These are phyloP conservation scores for Cymodocea nodosa DNA, from an alignment of 116 monocot genomes.

Conservation along the genomic window DNA sequence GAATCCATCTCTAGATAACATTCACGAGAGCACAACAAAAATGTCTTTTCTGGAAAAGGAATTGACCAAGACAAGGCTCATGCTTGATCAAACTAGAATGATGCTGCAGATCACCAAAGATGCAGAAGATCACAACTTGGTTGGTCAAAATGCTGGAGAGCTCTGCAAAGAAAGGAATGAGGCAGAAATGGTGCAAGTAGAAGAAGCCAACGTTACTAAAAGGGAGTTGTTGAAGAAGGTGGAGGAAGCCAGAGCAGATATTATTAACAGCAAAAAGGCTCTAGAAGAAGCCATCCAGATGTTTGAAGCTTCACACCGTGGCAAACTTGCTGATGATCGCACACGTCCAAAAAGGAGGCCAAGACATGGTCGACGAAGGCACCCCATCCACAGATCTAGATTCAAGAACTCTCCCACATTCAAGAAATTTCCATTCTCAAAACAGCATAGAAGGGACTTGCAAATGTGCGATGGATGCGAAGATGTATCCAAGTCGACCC, in stretches of 20 bases:
- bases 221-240: conserved; percentile 30
- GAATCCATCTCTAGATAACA: background rate
- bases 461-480: conserved; percentile 1
- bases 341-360: conserved; percentile 48
- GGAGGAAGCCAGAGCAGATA: conserved; percentile 47
- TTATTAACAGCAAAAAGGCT: conserved; percentile 31
- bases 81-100: conserved; percentile 29
- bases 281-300: conserved; percentile 48
- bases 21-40: conserved; percentile 14
- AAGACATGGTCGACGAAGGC: conserved; percentile 36
- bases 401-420: conserved; percentile 21
- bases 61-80: conserved; percentile 11
- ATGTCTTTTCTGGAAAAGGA: conserved; percentile 48
- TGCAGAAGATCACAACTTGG: conserved; percentile 6
- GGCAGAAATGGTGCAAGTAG: conserved; percentile 37
- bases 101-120: conserved; percentile 29
- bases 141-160: conserved; percentile 45
- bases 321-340: conserved; percentile 41
- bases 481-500: conserved; percentile 12
- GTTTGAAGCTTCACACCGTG: conserved; percentile 41
- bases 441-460: conserved; percentile 8
- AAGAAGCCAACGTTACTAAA: conserved; percentile 47
- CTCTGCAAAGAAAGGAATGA: conserved; percentile 38
- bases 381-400: conserved; percentile 18
- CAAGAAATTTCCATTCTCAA: conserved; percentile 26